These are phyloP conservation scores for Ananas comosus DNA, from an alignment of 176 grass and related monocot genomes.

Conservation along the genomic window DNA sequence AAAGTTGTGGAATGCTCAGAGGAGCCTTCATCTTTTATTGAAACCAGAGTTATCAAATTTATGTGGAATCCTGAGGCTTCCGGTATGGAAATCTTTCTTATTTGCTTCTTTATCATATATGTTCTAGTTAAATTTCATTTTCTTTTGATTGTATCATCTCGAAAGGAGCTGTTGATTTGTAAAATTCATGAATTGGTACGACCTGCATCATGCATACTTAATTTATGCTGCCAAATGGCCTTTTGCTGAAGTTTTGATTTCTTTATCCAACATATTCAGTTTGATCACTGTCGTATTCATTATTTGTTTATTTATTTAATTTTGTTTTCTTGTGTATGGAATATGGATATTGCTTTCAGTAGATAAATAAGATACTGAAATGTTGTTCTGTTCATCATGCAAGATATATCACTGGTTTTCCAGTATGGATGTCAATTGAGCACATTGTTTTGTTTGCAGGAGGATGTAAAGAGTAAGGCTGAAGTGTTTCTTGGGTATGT, in stretches of 20 bases:
- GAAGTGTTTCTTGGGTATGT: conserved; percentile 64
- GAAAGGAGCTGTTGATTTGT: no score
- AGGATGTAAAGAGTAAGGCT: conserved; percentile 49
- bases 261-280: neutral
- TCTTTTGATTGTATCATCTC: neutral
- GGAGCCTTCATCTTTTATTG: conserved; percentile 49
- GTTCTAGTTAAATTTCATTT: conserved; percentile 3
- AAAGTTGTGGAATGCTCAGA: conserved; percentile 52
- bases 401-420: conserved; percentile 12
- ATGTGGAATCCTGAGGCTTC: conserved; percentile 54
- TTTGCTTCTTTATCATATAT: conserved; percentile 12
- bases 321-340: neutral
- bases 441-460: conserved; percentile 36
- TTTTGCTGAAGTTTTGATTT: neutral
- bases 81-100: conserved; percentile 38
- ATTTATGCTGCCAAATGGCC: neutral
- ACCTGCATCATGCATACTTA: neutral
- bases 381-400: neutral
- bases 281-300: no score
- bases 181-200: neutral
- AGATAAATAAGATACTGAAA: neutral
- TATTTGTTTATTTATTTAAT: neutral
- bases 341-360: neutral
- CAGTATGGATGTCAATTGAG: conserved; percentile 1
- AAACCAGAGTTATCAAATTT: conserved; percentile 57